These are phyloP conservation scores for Sclerotinia nivalis DNA, from an alignment of 2,329 filamentous ascomycete species.

Conservation along the genomic window DNA sequence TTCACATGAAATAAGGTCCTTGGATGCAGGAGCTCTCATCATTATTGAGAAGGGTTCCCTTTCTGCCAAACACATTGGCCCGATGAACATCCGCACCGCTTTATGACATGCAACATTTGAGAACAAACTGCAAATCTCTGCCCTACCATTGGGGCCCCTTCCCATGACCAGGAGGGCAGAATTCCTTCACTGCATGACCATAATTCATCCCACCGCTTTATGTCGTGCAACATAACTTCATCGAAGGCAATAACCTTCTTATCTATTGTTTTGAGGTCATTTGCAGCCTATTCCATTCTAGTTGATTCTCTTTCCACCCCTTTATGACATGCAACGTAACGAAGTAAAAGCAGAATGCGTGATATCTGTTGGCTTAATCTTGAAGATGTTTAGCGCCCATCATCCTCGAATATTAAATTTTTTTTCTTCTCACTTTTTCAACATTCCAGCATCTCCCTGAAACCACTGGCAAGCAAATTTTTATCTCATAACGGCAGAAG, in stretches of 20 bases:
- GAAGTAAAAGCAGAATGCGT: neutral
- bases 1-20: too few species aligned
- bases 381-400: too few species aligned
- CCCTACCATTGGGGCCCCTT: neutral
- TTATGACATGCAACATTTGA: neutral
- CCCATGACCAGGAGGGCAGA: neutral
- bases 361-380: neutral
- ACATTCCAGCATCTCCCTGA: neutral
- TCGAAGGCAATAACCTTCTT: neutral
- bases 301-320: neutral
- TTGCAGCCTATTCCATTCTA: neutral
- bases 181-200: neutral
- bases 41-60: neutral
- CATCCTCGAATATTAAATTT: neutral
- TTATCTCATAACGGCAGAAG: neutral
- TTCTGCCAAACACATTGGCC: neutral
- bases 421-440: neutral
- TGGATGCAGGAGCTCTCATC: neutral
- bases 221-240: neutral
- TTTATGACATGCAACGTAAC: neutral
- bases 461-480: too few species aligned
- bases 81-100: neutral
- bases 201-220: neutral
- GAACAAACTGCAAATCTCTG: too few species aligned
- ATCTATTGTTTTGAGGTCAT: neutral